These are phyloP conservation scores for Phytophthora macrochlamydospora DNA, from an alignment of 352 stramenopile species.

Conservation along the genomic window DNA sequence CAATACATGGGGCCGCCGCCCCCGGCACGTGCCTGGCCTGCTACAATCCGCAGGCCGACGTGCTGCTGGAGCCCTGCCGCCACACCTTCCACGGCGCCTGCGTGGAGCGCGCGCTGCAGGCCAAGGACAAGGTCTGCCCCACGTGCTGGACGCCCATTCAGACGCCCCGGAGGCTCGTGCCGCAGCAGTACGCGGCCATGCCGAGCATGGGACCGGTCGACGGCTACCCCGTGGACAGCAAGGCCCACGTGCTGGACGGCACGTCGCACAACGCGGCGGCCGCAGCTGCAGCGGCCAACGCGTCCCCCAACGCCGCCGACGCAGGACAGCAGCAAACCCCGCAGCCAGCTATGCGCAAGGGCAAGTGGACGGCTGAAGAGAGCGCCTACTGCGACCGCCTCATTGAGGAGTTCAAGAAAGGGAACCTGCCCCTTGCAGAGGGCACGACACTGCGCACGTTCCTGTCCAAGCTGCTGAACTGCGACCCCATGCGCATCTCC, in stretches of 20 bases:
- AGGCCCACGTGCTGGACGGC: conserved; percentile 28
- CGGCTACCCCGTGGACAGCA: conserved; percentile 25
- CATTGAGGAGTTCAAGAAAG: conserved; percentile 98
- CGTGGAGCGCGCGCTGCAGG: conserved; percentile 63
- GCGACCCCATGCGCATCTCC: conserved; percentile 98
- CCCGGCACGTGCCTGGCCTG: conserved; percentile 42
- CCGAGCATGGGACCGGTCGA: conserved; percentile 7
- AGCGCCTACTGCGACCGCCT: conserved; percentile 97
- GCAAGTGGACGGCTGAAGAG: conserved; percentile 98
- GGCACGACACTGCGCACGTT: conserved; percentile 98
- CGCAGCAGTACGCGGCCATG: conserved; percentile 24
- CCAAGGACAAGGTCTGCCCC: conserved; percentile 81
- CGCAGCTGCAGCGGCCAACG: background rate
- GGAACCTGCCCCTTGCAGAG: conserved; percentile 96
- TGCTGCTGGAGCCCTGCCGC: conserved; percentile 65
- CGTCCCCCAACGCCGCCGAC: conserved; percentile 1
- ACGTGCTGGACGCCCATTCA: conserved; percentile 79
- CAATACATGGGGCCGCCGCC: conserved; percentile 19
- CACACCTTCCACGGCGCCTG: conserved; percentile 84
- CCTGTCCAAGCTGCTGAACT: conserved; percentile 97
- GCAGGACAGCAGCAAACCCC: conserved; percentile 6
- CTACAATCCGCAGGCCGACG: conserved; percentile 43
- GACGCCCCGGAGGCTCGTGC: conserved; percentile 53
- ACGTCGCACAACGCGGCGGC: conserved; percentile 8
- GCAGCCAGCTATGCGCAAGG: conserved; percentile 78